Evolutionary conservation across 129 eudicot genomes (phyloP).

Genomic region (Lactuca sativa): DNA sequence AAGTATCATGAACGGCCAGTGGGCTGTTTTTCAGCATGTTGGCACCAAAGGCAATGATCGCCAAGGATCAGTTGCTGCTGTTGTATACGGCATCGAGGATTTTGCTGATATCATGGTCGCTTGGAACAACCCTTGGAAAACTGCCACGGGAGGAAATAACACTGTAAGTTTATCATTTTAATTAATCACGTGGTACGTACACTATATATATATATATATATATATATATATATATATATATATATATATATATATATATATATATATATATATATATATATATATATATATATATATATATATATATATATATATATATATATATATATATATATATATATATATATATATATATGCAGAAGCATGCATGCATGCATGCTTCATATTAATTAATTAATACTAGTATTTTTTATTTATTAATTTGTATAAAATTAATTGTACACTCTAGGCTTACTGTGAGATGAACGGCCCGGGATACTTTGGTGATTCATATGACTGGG

Average conservation of each 20-base stretch:
- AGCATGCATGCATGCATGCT: too few relatives aligned
- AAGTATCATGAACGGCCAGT: not conserved
- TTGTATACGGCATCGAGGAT: not conserved
- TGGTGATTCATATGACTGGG: not conserved
- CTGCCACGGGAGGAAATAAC: not conserved
- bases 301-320: too few relatives aligned
- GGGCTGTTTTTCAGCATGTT: not conserved
- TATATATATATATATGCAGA: too few relatives aligned
- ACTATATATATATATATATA: too few relatives aligned
- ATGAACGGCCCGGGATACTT: not conserved
- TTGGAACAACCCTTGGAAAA: slow-evolving; percentile 12
- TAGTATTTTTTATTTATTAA: too few relatives aligned
- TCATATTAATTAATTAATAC: too few relatives aligned
- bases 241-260: too few relatives aligned
- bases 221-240: too few relatives aligned
- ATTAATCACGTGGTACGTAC: not conserved
- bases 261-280: too few relatives aligned
- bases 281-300: too few relatives aligned
- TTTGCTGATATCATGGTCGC: not conserved
- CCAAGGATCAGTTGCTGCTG: slow-evolving; percentile 2
- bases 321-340: too few relatives aligned
- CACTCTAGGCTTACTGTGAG: slow-evolving; percentile 7
- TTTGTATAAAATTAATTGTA: too few relatives aligned
- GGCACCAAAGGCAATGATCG: not conserved
- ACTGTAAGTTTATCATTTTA: not conserved